A percentile compares a stretch with the other conserved stretches of the same genome.
Conservation (phyloP, 257 asterid genomes). For the Penstemon eatonii region DNA sequence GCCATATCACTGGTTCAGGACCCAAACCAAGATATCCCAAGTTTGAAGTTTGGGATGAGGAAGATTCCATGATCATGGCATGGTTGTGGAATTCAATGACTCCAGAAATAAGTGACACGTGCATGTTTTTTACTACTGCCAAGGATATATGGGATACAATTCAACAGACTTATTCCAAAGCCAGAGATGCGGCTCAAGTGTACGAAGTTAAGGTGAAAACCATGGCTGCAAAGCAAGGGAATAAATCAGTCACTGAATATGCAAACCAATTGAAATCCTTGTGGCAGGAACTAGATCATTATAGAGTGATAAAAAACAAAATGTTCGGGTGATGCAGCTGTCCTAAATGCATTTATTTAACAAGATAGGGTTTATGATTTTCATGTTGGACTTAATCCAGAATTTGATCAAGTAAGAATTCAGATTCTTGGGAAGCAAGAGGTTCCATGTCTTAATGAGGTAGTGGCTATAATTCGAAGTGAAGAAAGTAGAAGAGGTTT, state of each 20-base stretch:
- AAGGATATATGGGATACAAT: conserved; percentile 3
- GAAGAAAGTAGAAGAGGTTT: not conserved
- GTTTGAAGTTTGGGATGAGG: conserved; percentile 1
- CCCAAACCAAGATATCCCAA: not conserved
- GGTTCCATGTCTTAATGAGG: not conserved
- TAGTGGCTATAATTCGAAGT: not conserved
- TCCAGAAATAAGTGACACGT: conserved; percentile 1
- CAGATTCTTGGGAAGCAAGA: not conserved
- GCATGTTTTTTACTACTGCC: not conserved
- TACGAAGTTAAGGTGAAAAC: too few species aligned
- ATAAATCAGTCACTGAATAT: too few species aligned
- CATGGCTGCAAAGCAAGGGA: too few species aligned
- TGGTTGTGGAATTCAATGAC: not conserved
- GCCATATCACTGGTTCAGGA: not conserved
- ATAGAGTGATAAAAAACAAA: too few species aligned
- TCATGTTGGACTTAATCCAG: not conserved
- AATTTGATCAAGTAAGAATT: not conserved
- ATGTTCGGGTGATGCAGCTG: too few species aligned
- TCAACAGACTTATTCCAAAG: not conserved
- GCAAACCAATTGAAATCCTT: too few species aligned
- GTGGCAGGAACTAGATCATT: too few species aligned
- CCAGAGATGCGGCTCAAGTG: not conserved
- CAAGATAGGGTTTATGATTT: not conserved
- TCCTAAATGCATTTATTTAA: not conserved
- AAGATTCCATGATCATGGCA: not conserved